A percentile compares a stretch with the other conserved stretches of the same genome.
These are phyloP conservation scores for Epicoccum sorghinum DNA, from an alignment of 2,329 filamentous ascomycete genomes.

Conservation along the genomic window DNA sequence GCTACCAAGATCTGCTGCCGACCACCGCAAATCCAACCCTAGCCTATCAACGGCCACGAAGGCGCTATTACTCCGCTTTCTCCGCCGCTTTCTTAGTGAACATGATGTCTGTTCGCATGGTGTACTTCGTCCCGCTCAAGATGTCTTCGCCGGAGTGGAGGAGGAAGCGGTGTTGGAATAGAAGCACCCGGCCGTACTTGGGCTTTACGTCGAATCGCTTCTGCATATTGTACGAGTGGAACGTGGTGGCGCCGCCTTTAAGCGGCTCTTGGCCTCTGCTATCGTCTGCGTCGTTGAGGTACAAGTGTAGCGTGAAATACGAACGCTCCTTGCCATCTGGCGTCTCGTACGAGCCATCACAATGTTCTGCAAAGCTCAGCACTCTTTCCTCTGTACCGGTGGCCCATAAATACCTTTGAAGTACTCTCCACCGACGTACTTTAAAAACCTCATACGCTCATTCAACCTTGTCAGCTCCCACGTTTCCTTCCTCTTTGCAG, in stretches of 20 bases:
- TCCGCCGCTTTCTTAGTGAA: conserved; percentile 46
- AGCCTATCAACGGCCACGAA: no score
- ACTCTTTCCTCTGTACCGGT: not conserved
- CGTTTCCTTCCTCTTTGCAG: conserved; percentile 51
- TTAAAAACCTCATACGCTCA: conserved; percentile 75
- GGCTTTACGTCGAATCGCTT: conserved; percentile 54
- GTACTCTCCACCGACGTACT: conserved; percentile 73
- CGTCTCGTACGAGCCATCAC: conserved; percentile 68
- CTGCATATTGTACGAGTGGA: conserved; percentile 47
- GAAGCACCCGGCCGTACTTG: conserved; percentile 57
- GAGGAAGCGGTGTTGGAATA: conserved; percentile 62
- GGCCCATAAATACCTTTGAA: conserved; percentile 59
- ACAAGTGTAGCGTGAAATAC: conserved; percentile 63
- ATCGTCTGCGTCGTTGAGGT: conserved; percentile 55
- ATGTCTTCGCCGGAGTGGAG: conserved; percentile 63
- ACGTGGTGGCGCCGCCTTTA: conserved; percentile 62
- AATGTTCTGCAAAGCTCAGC: conserved; percentile 60
- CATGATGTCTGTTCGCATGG: conserved; percentile 63
- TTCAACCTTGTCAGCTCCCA: conserved; percentile 63
- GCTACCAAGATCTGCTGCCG: no score
- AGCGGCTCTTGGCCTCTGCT: conserved; percentile 44
- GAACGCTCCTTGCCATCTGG: conserved; percentile 58
- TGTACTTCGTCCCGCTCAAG: conserved; percentile 59
- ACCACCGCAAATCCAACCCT: no score
- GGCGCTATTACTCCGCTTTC: not conserved